These are phyloP conservation scores for Boletellus ananas DNA, from an alignment of 768 basidiomycete species.

Conservation along the genomic window DNA sequence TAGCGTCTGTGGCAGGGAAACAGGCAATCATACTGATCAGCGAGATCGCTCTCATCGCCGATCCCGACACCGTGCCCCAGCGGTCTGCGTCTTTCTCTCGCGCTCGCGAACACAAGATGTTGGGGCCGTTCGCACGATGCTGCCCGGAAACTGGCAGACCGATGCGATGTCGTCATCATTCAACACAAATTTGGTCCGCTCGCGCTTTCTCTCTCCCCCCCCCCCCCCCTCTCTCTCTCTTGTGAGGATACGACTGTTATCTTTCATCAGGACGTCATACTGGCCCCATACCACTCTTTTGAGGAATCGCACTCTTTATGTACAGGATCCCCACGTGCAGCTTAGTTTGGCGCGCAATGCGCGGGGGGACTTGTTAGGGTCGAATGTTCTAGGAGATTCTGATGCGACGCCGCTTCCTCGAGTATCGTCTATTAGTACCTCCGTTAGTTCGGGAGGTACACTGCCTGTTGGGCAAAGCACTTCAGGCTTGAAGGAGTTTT, in stretches of 20 bases:
- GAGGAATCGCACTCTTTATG: constrained; percentile 92
- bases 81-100: constrained; percentile 28
- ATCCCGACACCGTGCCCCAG: constrained; percentile 87
- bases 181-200: constrained; percentile 73
- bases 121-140: constrained; percentile 86
- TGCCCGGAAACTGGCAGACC: constrained; percentile 81
- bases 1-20: constrained; percentile 79
- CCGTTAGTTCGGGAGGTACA: constrained; percentile 29
- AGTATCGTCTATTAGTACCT: too few species aligned
- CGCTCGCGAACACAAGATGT: too few species aligned
- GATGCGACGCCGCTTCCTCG: constrained; percentile 62
- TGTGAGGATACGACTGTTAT: constrained; percentile 23
- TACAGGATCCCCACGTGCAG: constrained; percentile 86
- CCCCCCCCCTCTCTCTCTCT: too few species aligned
- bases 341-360: constrained; percentile 71
- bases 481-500: constrained; percentile 80
- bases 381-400: constrained; percentile 67
- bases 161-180: constrained; percentile 86
- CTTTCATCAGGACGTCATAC: constrained; percentile 68
- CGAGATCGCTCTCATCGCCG: constrained; percentile 78
- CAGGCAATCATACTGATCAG: constrained; percentile 74
- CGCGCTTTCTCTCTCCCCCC: neutral
- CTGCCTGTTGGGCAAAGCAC: constrained; percentile 73
- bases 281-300: constrained; percentile 85
- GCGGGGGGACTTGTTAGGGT: constrained; percentile 67